Conservation (phyloP, 805 yeast genomes). For the Teunomyces aglyptinius region DNA sequence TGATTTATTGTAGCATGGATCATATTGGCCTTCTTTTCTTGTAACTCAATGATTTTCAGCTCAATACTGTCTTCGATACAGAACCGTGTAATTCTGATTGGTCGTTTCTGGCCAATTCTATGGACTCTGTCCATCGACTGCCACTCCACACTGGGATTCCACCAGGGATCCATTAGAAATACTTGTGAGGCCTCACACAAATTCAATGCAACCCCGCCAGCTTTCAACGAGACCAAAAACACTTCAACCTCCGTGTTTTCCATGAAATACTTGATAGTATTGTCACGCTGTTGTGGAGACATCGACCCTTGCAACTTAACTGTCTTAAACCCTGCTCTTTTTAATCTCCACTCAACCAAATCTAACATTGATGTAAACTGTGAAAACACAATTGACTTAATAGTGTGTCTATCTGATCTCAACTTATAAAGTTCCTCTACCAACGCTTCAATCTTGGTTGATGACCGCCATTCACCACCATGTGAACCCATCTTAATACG, state of each 20-base stretch:
- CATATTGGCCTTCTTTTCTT: constrained; percentile 97
- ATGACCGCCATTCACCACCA: constrained; percentile 82
- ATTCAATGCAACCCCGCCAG: constrained; percentile 98
- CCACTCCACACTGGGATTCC: constrained; percentile 99
- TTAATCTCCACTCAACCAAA: constrained; percentile 91
- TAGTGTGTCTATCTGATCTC: constrained; percentile 82
- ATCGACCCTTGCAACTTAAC: constrained; percentile 94
- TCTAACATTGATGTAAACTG: constrained; percentile 97
- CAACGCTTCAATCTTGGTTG: constrained; percentile 94
- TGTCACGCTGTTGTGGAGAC: constrained; percentile 95
- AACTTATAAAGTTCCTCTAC: constrained; percentile 88
- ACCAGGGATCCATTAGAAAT: constrained; percentile 96
- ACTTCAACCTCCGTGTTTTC: constrained; percentile 90
- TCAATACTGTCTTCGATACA: constrained; percentile 97
- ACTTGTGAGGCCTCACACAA: constrained; percentile 97
- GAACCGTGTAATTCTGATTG: constrained; percentile 87
- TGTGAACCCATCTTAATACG: constrained; percentile 73
- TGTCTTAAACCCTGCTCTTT: constrained; percentile 91
- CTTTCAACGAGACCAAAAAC: constrained; percentile 89
- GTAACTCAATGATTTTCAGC: constrained; percentile 90
- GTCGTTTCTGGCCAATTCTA: constrained; percentile 93
- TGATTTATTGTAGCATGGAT: constrained; percentile 93
- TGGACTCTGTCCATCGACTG: constrained; percentile 98
- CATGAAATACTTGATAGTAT: constrained; percentile 88
- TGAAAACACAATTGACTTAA: constrained; percentile 94